Percentiles rank a stretch among this genome's conserved stretches.
Conservation (phyloP, 345 rosid species). For the Raphanus raphanistrum region DNA sequence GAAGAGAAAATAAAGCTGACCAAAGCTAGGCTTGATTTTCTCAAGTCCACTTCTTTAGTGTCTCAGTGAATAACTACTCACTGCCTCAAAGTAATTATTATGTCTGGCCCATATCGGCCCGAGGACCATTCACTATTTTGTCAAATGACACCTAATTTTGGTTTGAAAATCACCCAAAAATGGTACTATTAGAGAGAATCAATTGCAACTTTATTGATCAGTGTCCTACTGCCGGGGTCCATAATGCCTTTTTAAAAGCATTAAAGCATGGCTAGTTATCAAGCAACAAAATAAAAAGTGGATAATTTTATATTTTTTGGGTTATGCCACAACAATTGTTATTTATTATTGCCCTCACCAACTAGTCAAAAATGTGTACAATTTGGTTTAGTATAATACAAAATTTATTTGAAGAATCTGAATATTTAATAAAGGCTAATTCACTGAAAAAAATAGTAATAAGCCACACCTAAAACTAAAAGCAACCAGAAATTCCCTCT, state of each 20-base stretch:
- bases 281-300: slow-evolving; percentile 22
- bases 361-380: not conserved
- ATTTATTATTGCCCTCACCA: slow-evolving; percentile 25
- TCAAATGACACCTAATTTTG: not conserved
- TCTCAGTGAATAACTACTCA: slow-evolving; percentile 38
- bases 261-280: slow-evolving; percentile 2
- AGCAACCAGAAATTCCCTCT: slow-evolving; percentile 17
- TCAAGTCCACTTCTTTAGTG: slow-evolving; percentile 64
- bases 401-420: not conserved
- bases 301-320: slow-evolving; percentile 1
- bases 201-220: not conserved
- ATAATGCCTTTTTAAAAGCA: slow-evolving; percentile 6
- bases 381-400: not conserved
- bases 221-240: slow-evolving; percentile 19
- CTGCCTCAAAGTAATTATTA: not conserved
- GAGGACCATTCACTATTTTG: slow-evolving; percentile 2
- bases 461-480: slow-evolving; percentile 29
- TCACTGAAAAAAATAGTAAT: not conserved
- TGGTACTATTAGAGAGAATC: slow-evolving; percentile 3
- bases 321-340: slow-evolving; percentile 2
- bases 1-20: slow-evolving; percentile 90
- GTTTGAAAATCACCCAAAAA: slow-evolving; percentile 6
- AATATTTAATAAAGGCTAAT: not conserved
- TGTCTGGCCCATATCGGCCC: slow-evolving; percentile 20
- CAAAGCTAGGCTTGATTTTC: slow-evolving; percentile 70